Base-by-base conservation (phyloP, 1,284 basidiomycete genomes). In the Irpex sp. region DNA sequence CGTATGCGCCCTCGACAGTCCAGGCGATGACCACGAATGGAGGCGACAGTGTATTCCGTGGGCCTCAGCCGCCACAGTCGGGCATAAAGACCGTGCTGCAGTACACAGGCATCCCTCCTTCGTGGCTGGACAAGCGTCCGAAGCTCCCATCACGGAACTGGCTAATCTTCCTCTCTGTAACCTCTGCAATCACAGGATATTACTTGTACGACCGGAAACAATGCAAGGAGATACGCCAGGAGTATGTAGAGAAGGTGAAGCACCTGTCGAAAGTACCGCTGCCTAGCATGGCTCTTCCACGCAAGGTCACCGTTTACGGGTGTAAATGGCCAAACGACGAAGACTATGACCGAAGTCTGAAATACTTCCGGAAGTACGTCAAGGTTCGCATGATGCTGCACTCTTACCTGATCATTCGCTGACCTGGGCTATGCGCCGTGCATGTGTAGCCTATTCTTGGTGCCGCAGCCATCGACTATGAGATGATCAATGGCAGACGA, bases 271-370 rank as follows among this genome's bases (percentile, higher is more conserved):
- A 93, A 64, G 83, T 88, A 66, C 83, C 87, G 0, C 77, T 93
- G 60, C 81, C 81, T 61, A 85, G 87, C 33, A 76, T 88, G 68
- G 94, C 89, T 33, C 79, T 83, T 63, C 87, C 93, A 4, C 85
- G 96, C 53, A 94, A 90, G 74, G 89, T 98, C 62, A 88, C 83
- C 1, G 94, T 98, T 19, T 95, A 94, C 71, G 93, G 90, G 35
- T 86, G 87, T 46, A 93, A 92, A 73, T 97, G 95, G 86, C 95
- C 96, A 1, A 95, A 93, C 56, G 97, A 99, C 75, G 94, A 97
- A 71, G 95, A 98, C 72, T 87, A 88, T 68, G 89, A 95, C 73
- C 87, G 93, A 66, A 86, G 88, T 60, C 78, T 93, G 71, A 87
- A 82, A 74, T 95, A 94, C 81, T 99, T 98, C 79, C 89, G 93